These are phyloP conservation scores for Sphenostylis stenocarpa DNA, from an alignment of 306 rosid genomes.

Conservation along the genomic window DNA sequence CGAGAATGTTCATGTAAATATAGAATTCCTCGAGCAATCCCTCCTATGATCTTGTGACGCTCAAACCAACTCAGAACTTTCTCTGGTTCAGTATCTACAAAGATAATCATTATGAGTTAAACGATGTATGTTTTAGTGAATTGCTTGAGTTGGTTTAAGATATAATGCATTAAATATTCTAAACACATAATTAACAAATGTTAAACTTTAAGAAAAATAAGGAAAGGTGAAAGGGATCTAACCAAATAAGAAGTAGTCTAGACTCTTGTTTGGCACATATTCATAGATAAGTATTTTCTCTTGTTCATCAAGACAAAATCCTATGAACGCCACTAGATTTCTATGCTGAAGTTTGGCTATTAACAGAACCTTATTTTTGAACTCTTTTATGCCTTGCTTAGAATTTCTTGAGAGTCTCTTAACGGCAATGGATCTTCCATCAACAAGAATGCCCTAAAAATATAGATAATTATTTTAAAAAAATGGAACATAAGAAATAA, in stretches of 20 bases:
- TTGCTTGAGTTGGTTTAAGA: background rate
- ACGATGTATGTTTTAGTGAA: background rate
- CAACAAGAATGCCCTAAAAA: background rate
- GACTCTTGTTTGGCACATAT: background rate
- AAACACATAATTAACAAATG: background rate
- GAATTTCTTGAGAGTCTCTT: conserved; percentile 2
- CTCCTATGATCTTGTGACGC: background rate
- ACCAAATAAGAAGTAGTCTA: conserved; percentile 9
- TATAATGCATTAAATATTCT: background rate
- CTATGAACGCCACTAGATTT: background rate
- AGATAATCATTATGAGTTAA: background rate
- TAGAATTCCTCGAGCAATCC: background rate
- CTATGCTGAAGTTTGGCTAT: conserved; percentile 13
- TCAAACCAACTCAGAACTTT: background rate
- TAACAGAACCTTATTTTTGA: background rate
- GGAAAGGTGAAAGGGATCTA: background rate
- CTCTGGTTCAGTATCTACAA: background rate
- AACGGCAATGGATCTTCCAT: background rate
- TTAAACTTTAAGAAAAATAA: background rate
- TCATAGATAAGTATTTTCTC: conserved; percentile 18
- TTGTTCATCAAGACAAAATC: background rate
- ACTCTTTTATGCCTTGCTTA: background rate
- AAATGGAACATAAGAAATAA: background rate
- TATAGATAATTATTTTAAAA: background rate
- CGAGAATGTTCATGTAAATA: background rate